Evolutionary conservation across 768 basidiomycete genomes (phyloP).

Genomic region (Terana coerulea): DNA sequence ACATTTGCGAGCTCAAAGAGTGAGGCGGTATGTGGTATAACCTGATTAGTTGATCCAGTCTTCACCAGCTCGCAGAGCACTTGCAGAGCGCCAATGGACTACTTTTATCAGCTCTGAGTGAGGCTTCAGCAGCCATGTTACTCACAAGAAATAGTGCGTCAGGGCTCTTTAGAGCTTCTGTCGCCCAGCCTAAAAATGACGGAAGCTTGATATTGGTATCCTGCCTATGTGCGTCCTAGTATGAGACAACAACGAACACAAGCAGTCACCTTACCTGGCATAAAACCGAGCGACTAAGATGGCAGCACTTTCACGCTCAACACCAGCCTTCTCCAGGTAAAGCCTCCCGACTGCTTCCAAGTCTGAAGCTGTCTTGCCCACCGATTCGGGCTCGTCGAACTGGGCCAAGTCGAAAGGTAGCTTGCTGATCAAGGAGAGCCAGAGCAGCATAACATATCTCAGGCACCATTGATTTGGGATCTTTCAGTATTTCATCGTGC

Average conservation of each 20-base stretch:
- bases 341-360: constrained; percentile 58
- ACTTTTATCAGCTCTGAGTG: neutral
- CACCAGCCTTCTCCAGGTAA: constrained; percentile 63
- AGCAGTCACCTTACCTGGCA: constrained; percentile 51
- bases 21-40: constrained; percentile 38
- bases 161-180: constrained; percentile 33
- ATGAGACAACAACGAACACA: neutral
- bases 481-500: constrained; percentile 39
- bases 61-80: constrained; percentile 70
- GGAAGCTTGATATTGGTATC: constrained; percentile 50
- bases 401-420: constrained; percentile 90
- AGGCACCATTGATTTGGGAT: constrained; percentile 64
- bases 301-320: constrained; percentile 83
- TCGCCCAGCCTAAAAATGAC: constrained; percentile 49
- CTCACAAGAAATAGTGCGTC: constrained; percentile 50
- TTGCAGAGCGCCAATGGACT: constrained; percentile 70
- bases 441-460: constrained; percentile 80
- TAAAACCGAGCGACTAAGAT: constrained; percentile 79
- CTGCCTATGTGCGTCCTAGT: constrained; percentile 37
- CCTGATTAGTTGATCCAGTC: constrained; percentile 51
- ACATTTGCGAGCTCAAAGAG: constrained; percentile 43
- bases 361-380: constrained; percentile 48
- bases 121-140: constrained; percentile 13
- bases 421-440: constrained; percentile 93
- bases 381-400: constrained; percentile 62